Conservation (phyloP, 805 yeast genomes). For the Yarrowia hollandica region DNA sequence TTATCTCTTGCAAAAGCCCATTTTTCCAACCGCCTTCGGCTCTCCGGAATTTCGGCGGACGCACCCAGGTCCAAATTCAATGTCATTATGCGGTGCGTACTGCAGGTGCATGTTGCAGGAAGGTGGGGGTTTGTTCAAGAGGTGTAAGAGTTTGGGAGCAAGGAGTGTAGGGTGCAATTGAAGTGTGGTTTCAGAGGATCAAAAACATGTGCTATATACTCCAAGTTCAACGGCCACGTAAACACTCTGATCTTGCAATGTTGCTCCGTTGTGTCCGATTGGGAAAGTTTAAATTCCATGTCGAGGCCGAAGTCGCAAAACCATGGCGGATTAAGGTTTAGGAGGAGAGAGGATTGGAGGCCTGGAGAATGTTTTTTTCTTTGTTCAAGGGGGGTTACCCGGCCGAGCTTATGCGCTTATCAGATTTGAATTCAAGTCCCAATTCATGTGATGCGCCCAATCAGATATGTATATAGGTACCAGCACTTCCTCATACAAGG, state of each 20-base stretch:
- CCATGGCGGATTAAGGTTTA: neutral
- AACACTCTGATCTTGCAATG: neutral
- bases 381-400: neutral
- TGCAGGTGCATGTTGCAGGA: slow-evolving; percentile 6
- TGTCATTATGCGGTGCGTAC: neutral
- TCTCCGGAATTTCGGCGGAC: slow-evolving; percentile 1
- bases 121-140: neutral
- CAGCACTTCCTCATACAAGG: neutral
- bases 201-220: too few species aligned
- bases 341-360: too few species aligned
- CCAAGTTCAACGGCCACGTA: too few species aligned
- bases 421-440: slow-evolving; percentile 23
- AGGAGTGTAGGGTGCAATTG: too few species aligned
- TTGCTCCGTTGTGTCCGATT: neutral
- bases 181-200: neutral
- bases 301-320: neutral
- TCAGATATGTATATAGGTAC: slow-evolving; percentile 13
- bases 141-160: neutral
- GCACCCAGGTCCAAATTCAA: neutral
- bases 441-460: slow-evolving; percentile 26
- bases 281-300: neutral
- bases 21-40: neutral
- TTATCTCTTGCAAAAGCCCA: neutral
- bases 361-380: too few species aligned
- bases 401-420: slow-evolving; percentile 20